These are phyloP conservation scores for Perkinsus olseni DNA, from an alignment of 169 alveolate genomes.

Conservation along the genomic window DNA sequence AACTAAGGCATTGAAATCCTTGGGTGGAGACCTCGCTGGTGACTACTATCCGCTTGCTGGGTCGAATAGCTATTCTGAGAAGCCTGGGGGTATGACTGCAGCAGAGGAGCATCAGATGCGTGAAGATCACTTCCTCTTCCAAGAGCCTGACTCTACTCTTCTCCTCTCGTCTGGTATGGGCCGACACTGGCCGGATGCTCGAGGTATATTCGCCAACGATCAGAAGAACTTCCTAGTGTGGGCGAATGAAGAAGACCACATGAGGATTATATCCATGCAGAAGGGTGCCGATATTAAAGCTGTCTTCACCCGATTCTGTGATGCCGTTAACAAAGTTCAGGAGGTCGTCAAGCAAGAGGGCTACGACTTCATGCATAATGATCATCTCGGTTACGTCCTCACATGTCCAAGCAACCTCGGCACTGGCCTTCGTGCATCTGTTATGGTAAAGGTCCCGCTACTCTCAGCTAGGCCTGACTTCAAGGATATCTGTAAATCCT, in stretches of 20 bases:
- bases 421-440: constrained; percentile 45
- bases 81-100: not conserved
- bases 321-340: constrained; percentile 25
- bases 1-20: constrained; percentile 21
- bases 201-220: constrained; percentile 42
- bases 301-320: constrained; percentile 33
- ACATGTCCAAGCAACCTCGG: constrained; percentile 43
- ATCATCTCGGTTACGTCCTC: constrained; percentile 17
- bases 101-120: constrained; percentile 29
- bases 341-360: constrained; percentile 16
- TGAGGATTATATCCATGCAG: constrained; percentile 42
- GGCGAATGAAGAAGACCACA: constrained; percentile 49
- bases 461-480: constrained; percentile 20
- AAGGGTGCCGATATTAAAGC: constrained; percentile 33
- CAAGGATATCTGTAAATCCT: constrained; percentile 8
- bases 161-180: constrained; percentile 25
- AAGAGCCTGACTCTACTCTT: constrained; percentile 36
- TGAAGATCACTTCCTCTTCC: constrained; percentile 40
- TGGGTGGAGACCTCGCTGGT: constrained; percentile 32
- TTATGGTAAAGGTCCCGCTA: constrained; percentile 29
- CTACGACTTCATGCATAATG: constrained; percentile 16
- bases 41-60: constrained; percentile 23
- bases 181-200: constrained; percentile 55
- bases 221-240: constrained; percentile 40
- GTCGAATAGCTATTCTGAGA: not conserved